These are phyloP conservation scores for Rhynchospora breviuscula DNA, from an alignment of 176 grass and related monocot genomes.

Conservation along the genomic window DNA sequence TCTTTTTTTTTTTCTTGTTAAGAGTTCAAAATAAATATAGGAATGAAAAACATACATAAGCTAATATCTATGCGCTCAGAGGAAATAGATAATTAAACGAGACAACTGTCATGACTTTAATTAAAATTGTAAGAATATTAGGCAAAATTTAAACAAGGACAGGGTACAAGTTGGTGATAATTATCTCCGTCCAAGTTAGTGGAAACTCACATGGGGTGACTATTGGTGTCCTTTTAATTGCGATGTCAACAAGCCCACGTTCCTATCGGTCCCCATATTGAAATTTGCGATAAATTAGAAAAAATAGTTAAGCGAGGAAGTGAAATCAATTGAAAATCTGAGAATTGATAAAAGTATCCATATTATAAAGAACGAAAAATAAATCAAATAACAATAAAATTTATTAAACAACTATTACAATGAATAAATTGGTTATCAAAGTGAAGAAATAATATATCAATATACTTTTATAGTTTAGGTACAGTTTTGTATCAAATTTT, in stretches of 20 bases:
- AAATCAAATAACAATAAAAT: no score
- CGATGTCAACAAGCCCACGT: not conserved
- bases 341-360: not conserved
- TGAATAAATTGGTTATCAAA: no score
- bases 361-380: not conserved
- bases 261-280: not conserved
- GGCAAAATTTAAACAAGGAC: not conserved
- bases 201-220: not conserved
- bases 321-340: not conserved
- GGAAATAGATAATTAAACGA: no score
- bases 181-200: not conserved
- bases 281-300: not conserved
- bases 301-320: not conserved
- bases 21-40: not conserved
- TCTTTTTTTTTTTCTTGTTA: not conserved
- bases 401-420: no score
- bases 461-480: no score
- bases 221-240: not conserved
- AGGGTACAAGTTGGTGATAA: not conserved
- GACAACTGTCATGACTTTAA: no score
- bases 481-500: no score
- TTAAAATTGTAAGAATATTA: no score
- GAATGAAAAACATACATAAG: not conserved
- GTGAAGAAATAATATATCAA: no score
- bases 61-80: no score